Evolutionary conservation across 2,329 filamentous ascomycete species (phyloP).

Genomic region (Pestalotiopsis sp.): DNA sequence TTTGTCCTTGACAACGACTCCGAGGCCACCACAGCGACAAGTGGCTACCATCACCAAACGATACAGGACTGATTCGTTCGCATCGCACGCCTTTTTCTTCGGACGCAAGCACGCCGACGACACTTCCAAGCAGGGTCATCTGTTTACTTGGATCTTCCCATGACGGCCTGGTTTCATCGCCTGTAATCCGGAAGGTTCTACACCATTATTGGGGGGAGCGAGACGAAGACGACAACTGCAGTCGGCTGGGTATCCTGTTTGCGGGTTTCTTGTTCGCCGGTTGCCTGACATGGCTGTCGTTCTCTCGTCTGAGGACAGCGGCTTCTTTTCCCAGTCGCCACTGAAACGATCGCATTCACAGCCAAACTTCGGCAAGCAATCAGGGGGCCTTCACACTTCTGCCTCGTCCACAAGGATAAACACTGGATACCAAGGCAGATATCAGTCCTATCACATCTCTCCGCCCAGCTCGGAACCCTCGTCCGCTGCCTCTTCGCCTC

Average conservation of each 20-base stretch:
- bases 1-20: neutral
- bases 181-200: neutral
- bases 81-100: neutral
- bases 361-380: conserved; percentile 53
- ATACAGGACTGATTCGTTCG: neutral
- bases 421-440: conserved; percentile 47
- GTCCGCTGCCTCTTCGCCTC: conserved; percentile 60
- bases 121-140: neutral
- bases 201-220: conserved; percentile 28
- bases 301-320: conserved; percentile 58
- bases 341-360: conserved; percentile 65
- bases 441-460: conserved; percentile 37
- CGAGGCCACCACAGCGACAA: neutral
- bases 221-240: conserved; percentile 8
- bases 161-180: conserved; percentile 13
- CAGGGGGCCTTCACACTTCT: conserved; percentile 45
- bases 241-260: conserved; percentile 5
- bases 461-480: conserved; percentile 51
- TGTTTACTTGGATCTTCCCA: neutral
- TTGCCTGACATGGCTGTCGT: conserved; percentile 54
- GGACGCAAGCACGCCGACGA: neutral
- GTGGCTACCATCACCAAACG: neutral
- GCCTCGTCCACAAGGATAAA: conserved; percentile 48
- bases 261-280: neutral
- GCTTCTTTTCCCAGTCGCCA: conserved; percentile 56